Percentiles rank a stretch among this genome's conserved stretches.
These are phyloP conservation scores for Acanthamoeba sp. DNA, from an alignment of 208 protist species.

Conservation along the genomic window DNA sequence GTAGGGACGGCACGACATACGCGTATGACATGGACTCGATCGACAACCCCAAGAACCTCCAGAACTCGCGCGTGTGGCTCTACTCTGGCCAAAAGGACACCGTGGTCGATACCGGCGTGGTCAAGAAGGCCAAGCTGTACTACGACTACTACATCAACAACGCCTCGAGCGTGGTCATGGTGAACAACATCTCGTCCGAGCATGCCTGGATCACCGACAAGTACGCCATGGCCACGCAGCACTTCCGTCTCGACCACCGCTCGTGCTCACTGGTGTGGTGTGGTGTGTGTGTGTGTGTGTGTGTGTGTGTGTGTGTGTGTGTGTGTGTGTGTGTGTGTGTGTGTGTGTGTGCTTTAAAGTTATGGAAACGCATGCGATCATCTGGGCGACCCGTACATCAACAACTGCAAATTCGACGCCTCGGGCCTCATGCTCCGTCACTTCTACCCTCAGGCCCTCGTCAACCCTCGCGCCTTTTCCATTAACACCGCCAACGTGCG, in stretches of 20 bases:
- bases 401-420: constrained; percentile 51
- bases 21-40: not conserved
- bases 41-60: not conserved
- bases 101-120: not conserved
- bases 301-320: not conserved
- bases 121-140: constrained; percentile 39
- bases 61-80: constrained; percentile 33
- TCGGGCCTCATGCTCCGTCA: not conserved
- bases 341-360: not conserved
- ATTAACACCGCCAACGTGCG: not conserved
- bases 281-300: no score
- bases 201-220: constrained; percentile 50
- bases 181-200: constrained; percentile 30
- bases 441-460: not conserved
- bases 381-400: constrained; percentile 35
- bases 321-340: not conserved
- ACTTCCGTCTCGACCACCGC: no score
- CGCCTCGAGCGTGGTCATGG: not conserved
- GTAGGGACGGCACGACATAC: not conserved
- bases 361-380: constrained; percentile 29
- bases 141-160: constrained; percentile 56
- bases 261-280: no score
- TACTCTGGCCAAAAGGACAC: constrained; percentile 41
- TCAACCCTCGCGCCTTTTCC: not conserved
- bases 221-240: no score